Percentiles rank a stretch among this genome's conserved stretches.
These are phyloP conservation scores for Colletotrichum horii DNA, from an alignment of 2,329 filamentous ascomycete genomes.

Conservation along the genomic window DNA sequence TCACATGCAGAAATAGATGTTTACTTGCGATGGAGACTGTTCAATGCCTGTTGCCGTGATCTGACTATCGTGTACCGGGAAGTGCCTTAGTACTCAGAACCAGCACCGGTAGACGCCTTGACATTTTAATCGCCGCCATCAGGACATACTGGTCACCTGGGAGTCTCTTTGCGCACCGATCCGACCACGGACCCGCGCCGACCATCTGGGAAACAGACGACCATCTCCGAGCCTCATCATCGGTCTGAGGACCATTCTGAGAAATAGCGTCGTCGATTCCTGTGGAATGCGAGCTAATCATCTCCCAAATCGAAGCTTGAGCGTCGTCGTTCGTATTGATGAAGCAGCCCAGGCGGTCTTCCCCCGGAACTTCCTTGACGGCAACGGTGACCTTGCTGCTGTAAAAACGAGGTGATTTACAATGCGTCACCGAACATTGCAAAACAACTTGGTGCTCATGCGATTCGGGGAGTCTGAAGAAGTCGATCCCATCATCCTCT, in stretches of 20 bases:
- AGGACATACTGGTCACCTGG: not conserved
- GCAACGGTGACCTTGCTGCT: not conserved
- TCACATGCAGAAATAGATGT: not conserved
- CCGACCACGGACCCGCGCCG: not conserved
- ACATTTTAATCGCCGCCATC: not conserved
- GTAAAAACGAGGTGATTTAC: not conserved
- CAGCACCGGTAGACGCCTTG: not conserved
- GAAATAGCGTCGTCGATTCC: not conserved
- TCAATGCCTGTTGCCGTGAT: not conserved
- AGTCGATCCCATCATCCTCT: not conserved
- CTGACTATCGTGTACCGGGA: not conserved
- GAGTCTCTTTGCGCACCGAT: not conserved
- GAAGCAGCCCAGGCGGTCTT: not conserved
- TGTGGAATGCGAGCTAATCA: not conserved
- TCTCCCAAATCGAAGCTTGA: not conserved
- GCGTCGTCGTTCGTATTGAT: not conserved
- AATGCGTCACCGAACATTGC: not conserved
- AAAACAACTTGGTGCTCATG: not conserved
- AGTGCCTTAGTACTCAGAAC: not conserved
- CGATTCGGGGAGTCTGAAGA: not conserved
- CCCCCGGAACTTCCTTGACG: not conserved
- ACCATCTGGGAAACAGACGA: not conserved
- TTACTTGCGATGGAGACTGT: not conserved
- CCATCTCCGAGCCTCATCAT: not conserved
- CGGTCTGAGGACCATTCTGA: not conserved